phyloP scores from a whole-genome alignment of 179 eudicot genomes.

The Gypsophila paniculata region DNA sequence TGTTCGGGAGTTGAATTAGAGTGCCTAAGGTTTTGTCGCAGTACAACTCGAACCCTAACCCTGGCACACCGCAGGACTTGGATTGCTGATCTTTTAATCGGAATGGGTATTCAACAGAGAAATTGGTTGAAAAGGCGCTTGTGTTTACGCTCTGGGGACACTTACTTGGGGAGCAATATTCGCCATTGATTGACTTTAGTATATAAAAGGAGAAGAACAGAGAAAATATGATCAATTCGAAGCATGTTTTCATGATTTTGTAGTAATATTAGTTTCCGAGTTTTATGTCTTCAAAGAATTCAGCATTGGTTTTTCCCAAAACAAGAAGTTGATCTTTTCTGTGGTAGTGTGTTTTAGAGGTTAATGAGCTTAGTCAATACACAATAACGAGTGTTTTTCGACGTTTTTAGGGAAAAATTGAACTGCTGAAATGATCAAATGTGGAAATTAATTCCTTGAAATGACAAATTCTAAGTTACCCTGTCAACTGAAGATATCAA shows the following conservation, averaged over 20 bases:
- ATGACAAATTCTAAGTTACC: neutral
- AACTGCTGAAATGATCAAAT: neutral
- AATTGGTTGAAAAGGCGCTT: neutral
- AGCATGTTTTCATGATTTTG: neutral
- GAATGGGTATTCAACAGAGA: constrained; percentile 9
- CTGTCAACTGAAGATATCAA: too few relatives aligned
- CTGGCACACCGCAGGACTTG: neutral
- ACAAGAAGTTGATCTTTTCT: neutral
- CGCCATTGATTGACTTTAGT: neutral
- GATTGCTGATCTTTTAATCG: neutral
- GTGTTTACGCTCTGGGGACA: neutral
- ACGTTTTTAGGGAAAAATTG: neutral
- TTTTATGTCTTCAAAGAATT: neutral
- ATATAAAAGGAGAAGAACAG: neutral
- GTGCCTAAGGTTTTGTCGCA: constrained; percentile 1
- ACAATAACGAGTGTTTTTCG: too few relatives aligned
- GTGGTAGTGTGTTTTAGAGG: neutral
- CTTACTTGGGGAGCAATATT: neutral
- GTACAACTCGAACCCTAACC: constrained; percentile 23
- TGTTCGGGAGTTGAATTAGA: constrained; percentile 2
- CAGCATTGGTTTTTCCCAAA: neutral
- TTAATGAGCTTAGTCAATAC: too few relatives aligned
- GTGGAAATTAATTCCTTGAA: neutral
- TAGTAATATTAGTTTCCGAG: neutral
- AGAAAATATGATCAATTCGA: neutral